phyloP scores from a whole-genome alignment of 768 basidiomycete genomes.

The Cystobasidium ongulense region DNA sequence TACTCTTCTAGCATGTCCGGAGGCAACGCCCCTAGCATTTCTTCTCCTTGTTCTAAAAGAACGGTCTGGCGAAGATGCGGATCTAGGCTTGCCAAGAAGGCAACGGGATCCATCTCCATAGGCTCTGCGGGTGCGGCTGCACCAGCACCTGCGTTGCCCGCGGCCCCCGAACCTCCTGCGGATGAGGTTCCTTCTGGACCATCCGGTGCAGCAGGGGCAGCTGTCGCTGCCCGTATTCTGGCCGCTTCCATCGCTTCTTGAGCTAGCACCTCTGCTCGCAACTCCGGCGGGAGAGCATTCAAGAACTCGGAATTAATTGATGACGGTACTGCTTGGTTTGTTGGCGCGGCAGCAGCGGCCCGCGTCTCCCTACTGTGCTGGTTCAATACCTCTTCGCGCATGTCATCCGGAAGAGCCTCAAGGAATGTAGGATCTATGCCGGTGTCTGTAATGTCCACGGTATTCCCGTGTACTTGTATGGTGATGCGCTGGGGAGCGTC shows the following conservation, averaged over 20 bases:
- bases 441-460: constrained; percentile 95
- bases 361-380: constrained; percentile 91
- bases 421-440: constrained; percentile 97
- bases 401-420: constrained; percentile 94
- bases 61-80: constrained; percentile 83
- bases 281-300: constrained; percentile 88
- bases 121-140: constrained; percentile 43
- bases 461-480: constrained; percentile 80
- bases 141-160: neutral
- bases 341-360: constrained; percentile 58
- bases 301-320: constrained; percentile 92
- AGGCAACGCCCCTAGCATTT: constrained; percentile 71
- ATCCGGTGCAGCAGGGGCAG: constrained; percentile 39
- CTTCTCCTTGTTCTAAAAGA: constrained; percentile 62
- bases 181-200: constrained; percentile 37
- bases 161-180: neutral
- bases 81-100: constrained; percentile 74
- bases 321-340: constrained; percentile 62
- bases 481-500: constrained; percentile 55
- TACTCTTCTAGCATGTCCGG: constrained; percentile 73
- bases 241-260: constrained; percentile 70
- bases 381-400: constrained; percentile 94
- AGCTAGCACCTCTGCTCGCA: constrained; percentile 92
- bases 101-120: constrained; percentile 74
- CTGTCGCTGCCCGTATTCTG: constrained; percentile 43